These are phyloP conservation scores for Lyophyllum semitale DNA, from an alignment of 768 basidiomycete species.

Conservation along the genomic window DNA sequence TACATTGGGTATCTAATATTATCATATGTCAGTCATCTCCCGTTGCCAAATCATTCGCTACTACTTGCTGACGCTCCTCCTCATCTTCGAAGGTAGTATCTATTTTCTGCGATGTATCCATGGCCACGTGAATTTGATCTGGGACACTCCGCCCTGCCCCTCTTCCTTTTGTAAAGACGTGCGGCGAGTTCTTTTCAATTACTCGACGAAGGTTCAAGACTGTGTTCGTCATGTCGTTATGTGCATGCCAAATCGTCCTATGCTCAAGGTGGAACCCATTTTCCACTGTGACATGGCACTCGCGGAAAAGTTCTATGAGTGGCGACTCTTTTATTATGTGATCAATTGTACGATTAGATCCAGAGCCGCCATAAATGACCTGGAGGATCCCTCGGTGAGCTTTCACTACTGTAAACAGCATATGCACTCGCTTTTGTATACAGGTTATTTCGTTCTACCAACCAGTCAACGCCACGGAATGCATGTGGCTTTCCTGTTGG, in stretches of 20 bases:
- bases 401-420: too few species aligned
- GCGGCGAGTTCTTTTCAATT: background rate
- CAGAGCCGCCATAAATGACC: slow-evolving; percentile 12
- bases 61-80: background rate
- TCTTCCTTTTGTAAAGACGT: background rate
- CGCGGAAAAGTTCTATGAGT: slow-evolving; percentile 28
- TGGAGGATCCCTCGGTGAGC: too few species aligned
- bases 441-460: slow-evolving; percentile 34
- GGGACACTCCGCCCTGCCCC: slow-evolving; percentile 1
- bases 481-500: slow-evolving; percentile 12
- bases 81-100: background rate
- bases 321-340: slow-evolving; percentile 19
- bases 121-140: slow-evolving; percentile 9
- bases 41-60: background rate
- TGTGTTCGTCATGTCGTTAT: slow-evolving; percentile 27
- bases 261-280: slow-evolving; percentile 22
- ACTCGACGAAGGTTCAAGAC: slow-evolving; percentile 10
- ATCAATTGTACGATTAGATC: slow-evolving; percentile 12
- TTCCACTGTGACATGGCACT: slow-evolving; percentile 18
- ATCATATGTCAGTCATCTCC: background rate
- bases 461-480: slow-evolving; percentile 26
- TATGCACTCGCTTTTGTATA: slow-evolving; percentile 18
- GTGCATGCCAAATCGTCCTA: slow-evolving; percentile 20
- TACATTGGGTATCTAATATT: too few species aligned
- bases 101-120: slow-evolving; percentile 3